phyloP scores from a whole-genome alignment of 345 rosid genomes.

The Linum trigynum region DNA sequence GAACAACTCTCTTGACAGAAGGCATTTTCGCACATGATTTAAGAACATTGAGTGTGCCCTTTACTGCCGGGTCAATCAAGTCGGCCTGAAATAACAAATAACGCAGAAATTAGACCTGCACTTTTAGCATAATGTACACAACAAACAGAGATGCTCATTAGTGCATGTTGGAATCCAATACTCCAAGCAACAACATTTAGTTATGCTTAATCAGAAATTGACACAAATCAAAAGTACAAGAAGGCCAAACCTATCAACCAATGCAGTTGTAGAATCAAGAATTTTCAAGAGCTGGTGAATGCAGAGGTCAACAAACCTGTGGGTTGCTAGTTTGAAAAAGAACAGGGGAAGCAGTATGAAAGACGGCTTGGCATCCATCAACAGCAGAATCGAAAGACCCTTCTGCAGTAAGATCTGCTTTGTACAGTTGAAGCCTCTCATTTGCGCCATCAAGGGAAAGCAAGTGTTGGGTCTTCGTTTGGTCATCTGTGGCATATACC shows the following conservation, averaged over 20 bases:
- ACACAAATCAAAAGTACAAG: no score
- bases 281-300: not conserved
- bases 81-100: not conserved
- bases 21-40: not conserved
- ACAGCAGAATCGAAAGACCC: not conserved
- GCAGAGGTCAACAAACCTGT: not conserved
- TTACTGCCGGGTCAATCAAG: not conserved
- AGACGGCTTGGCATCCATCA: conserved; percentile 2
- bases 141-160: no score
- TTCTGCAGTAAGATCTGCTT: not conserved
- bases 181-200: no score
- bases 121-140: no score
- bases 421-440: not conserved
- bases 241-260: no score
- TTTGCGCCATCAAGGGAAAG: conserved; percentile 1
- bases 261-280: no score
- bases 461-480: not conserved
- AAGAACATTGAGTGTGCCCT: not conserved
- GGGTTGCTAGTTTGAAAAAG: not conserved
- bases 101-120: no score
- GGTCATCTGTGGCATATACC: not conserved
- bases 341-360: not conserved
- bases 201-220: no score
- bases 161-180: no score
- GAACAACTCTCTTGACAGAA: not conserved